Base-by-base conservation (phyloP, 2,329 filamentous ascomycete genomes). In the Claviceps monticola region DNA sequence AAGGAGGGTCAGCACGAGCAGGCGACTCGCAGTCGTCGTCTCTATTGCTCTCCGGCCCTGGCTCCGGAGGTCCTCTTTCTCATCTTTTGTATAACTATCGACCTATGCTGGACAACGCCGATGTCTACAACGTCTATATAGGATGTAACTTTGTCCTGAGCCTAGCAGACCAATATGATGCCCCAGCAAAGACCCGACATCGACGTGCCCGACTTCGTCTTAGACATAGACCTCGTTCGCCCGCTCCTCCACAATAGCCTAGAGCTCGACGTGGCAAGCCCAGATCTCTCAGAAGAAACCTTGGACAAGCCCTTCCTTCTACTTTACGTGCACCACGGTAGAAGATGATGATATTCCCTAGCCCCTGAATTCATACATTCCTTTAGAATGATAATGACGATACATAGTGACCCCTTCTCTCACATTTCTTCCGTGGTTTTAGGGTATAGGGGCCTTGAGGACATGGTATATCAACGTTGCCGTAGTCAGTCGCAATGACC, bases 11-110 rank as follows among this genome's bases (percentile, higher is more conserved):
- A 21, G 19, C 19, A 14, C 5, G 11, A 44, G 42, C 37, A 16
- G 37, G 53, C 52, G 50, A 53, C 36, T 51, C 56, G 1, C 53
- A 47, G 13, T 47, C 55, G 2, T 54, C 50, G 23, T 55, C 59
- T 13, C 56, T 61, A 36, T 68, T 66, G 29, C 57, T 69, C 29
- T 67, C 67, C 36, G 66, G 65, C n/a, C 54, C 60, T 19, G 59
- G 58, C 36, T 54, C 60, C 60, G 83, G 34, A 13, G 41, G 34
- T 7, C 8, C 76, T 97, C 21, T 94, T 97, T 66, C 86, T 89
- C 60, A 85, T 93, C 56, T 95, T 96, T 73, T 97, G 96, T 74
- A 95, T 74, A 95, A 96, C 67, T 87, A 94, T 65, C 73, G 88
- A 0, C 91, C 91, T 0, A 64, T 81, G 0, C 76, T 96, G 36